These are phyloP conservation scores for Lasiosphaeris hirsuta DNA, from an alignment of 495 filamentous ascomycete genomes.

Conservation along the genomic window DNA sequence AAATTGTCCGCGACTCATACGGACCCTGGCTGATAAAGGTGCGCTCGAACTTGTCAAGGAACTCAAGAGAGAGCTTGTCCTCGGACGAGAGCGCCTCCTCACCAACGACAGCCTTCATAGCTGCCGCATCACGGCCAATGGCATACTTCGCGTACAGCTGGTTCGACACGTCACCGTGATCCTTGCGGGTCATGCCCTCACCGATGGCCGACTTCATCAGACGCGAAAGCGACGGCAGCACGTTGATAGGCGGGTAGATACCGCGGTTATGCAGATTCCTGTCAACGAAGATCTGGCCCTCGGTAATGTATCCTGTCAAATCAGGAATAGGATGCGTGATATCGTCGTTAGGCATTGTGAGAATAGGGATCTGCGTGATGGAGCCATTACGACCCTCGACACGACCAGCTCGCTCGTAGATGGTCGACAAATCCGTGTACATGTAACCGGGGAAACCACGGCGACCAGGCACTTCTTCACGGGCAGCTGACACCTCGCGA, in stretches of 20 bases:
- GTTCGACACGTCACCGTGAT: constrained; percentile 98
- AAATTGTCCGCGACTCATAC: constrained; percentile 87
- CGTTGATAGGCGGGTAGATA: constrained; percentile 98
- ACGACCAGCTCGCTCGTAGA: constrained; percentile 99
- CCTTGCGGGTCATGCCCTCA: constrained; percentile 89
- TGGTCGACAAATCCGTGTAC: constrained; percentile 99
- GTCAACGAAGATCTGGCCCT: constrained; percentile 98
- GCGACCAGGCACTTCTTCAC: constrained; percentile 99
- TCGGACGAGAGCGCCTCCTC: constrained; percentile 93
- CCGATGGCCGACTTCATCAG: constrained; percentile 99
- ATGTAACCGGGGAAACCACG: constrained; percentile 99
- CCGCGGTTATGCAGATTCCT: constrained; percentile 93
- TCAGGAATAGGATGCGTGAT: constrained; percentile 99
- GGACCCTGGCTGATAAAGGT: constrained; percentile 87
- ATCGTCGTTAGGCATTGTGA: constrained; percentile 99
- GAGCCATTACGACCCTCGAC: constrained; percentile 96
- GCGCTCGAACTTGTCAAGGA: constrained; percentile 96
- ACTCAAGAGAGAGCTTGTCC: constrained; percentile 96
- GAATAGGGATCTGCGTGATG: constrained; percentile 97
- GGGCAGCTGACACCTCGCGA: constrained; percentile 93
- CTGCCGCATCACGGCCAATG: constrained; percentile 94
- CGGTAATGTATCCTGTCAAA: constrained; percentile 97
- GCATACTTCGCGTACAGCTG: constrained; percentile 99
- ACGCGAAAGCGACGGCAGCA: constrained; percentile 95
- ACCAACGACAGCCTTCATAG: constrained; percentile 99